Base-by-base conservation (phyloP, 2,329 filamentous ascomycete genomes). In the Penicillium brevicompactum region DNA sequence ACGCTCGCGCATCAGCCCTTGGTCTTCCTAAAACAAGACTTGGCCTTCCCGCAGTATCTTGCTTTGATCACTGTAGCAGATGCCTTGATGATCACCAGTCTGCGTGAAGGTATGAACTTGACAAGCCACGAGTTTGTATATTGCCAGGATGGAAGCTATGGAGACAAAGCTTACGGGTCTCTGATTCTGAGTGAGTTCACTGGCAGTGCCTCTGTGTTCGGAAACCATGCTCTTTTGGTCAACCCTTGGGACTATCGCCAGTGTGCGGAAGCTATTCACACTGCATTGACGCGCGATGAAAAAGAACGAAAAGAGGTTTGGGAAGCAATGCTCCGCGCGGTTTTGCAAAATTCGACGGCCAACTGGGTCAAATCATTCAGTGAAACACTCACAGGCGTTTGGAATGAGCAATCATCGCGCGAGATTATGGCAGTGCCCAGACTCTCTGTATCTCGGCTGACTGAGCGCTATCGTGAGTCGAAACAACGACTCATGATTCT, bases 71-170 rank as follows among this genome's bases (percentile, higher is more conserved):
- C 91, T 3, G 88, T 95, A 49, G 94, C 93, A 2, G 92, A 97
- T 75, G 90, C 89, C 2, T 80, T 97, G 47, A 94, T 97, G 85
- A 94, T 97, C 67, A 95, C 93, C 2, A 95, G 91, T 70, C 86
- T 97, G 65, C 91, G 94, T 49, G 93, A 97, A 72, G 93, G 93
- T 59, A 97, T 97, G 94, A 97, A 97, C 70, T 76, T 97, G 53
- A 97, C 93, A 0, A 92, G 90, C 5, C 94, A 97, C 70, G 93
- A 97, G 71, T 97, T 92, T 68, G 84, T 97, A 32, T 90, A 91
- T 63, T 97, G 92, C 69, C 93, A 97, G 70, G 93, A 97, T 67
- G 92, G 92, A 40, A 84, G 84, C 62, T 81, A 84, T 58, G 79
- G 82, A 2, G 79, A 87, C 53, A 92, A 92, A 77, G 92, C 91